Evolutionary conservation across 176 grass and related monocot species (phyloP).

Genomic region (Oryza meyeriana): DNA sequence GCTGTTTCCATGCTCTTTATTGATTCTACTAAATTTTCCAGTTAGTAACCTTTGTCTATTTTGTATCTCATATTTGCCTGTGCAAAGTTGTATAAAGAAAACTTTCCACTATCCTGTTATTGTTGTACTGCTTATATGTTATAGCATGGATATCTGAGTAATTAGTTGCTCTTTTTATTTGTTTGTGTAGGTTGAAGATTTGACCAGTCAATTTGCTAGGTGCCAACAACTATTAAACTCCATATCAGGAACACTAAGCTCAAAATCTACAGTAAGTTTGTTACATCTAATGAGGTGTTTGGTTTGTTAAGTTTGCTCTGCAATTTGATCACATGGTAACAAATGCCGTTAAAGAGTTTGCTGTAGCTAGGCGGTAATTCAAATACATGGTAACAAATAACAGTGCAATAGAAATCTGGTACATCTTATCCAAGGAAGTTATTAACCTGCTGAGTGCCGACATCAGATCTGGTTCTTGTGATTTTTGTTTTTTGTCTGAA

Average conservation of each 20-base stretch:
- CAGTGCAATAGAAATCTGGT: neutral
- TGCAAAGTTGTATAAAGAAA: neutral
- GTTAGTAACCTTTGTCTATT: neutral
- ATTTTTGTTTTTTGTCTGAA: neutral
- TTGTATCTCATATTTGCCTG: neutral
- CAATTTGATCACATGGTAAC: neutral
- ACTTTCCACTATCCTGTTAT: neutral
- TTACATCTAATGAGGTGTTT: neutral
- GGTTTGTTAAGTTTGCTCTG: neutral
- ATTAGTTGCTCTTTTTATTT: conserved; percentile 3
- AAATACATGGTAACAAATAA: neutral
- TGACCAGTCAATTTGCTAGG: conserved; percentile 45
- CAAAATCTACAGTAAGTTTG: conserved; percentile 46
- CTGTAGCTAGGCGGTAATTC: neutral
- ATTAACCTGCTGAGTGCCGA: neutral
- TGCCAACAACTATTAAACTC: conserved; percentile 54
- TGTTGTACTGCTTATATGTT: neutral
- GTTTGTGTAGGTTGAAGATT: conserved; percentile 46
- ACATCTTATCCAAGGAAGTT: neutral
- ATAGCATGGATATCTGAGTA: conserved; percentile 9
- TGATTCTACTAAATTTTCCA: neutral
- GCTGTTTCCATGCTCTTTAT: neutral
- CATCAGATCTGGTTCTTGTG: neutral
- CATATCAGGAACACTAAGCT: conserved; percentile 55
- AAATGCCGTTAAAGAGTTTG: neutral